Percentiles rank a stretch among this genome's conserved stretches.
phyloP scores from a whole-genome alignment of 371 early-diverging fungal species.

The Lichtheimia ornata region DNA sequence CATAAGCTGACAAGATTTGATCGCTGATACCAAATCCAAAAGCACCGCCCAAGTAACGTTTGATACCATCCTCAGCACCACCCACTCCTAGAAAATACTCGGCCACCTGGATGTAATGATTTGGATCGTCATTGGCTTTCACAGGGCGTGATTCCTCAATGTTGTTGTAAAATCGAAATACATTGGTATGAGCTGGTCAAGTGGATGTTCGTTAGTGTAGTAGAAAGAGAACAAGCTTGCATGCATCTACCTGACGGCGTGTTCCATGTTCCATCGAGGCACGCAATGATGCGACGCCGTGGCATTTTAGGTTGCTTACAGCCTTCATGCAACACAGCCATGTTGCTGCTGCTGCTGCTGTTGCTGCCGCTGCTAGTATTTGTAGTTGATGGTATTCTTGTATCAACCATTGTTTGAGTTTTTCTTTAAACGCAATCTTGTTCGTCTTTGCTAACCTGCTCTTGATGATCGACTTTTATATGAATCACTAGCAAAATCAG shows the following conservation, averaged over 20 bases:
- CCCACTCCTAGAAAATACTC: conserved; percentile 36
- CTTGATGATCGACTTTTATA: too few species aligned
- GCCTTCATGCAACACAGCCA: too few species aligned
- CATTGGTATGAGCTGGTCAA: conserved; percentile 33
- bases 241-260: conserved; percentile 27
- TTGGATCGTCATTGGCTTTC: background rate
- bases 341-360: too few species aligned
- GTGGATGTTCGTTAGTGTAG: background rate
- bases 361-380: too few species aligned
- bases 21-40: conserved; percentile 40
- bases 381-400: too few species aligned
- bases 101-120: conserved; percentile 23
- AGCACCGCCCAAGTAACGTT: conserved; percentile 27
- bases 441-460: too few species aligned
- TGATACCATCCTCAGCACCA: conserved; percentile 8
- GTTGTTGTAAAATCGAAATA: conserved; percentile 23
- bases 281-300: conserved; percentile 32
- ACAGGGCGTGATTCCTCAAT: conserved; percentile 8
- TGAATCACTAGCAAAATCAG: too few species aligned
- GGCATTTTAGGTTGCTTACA: too few species aligned
- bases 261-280: conserved; percentile 48
- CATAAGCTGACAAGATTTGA: conserved; percentile 34
- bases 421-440: too few species aligned
- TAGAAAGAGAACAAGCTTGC: background rate
- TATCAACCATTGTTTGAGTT: too few species aligned